Base-by-base conservation (phyloP, 2,329 filamentous ascomycete species). In the Talaromyces rugulosus region DNA sequence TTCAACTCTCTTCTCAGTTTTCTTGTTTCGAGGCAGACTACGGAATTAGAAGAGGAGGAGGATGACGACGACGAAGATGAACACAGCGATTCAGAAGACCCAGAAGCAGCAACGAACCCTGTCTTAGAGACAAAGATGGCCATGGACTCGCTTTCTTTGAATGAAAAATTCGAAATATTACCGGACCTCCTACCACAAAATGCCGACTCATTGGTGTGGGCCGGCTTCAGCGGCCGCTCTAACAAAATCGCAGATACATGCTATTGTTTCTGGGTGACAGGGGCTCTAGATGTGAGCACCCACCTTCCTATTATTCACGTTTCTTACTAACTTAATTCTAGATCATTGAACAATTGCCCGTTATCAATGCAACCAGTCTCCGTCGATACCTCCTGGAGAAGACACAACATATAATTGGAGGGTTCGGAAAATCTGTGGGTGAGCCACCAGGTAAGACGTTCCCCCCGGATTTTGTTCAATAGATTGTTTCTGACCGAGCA, bases 171-270 rank as follows among this genome's bases (percentile, higher is more conserved):
- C 33, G 61, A 60, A 33, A 57, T 61, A n/a, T 66, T 78, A 36
- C 69, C 74, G 33, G 58, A 63, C 56, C 61, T 74, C 34, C 30
- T 61, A 47, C 63, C 68, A 12, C 64, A 62, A 23, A 67, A 58
- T 54, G 69, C 59, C 44, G 71, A 70, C 57, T 71, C 69, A 64
- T 72, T 82, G 44, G 75, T 78, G 9, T 84, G 83, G 70, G 83
- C 91, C 1, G 95, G 93, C 9, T 92, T 96, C 77, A 96, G 96
- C 70, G 95, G 95, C 30, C 87, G 95, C 56, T 87, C 86, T 72
- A 97, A 96, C 79, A 99, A 99, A 75, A 83, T 88, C 55, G 90
- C 91, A 9, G 95, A 99, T 76, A 98, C 95, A 0, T 99, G 95
- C 77, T 99, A 99, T 75, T 89, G 87, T 27, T 99, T 94, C 82